These are phyloP conservation scores for Penium margaritaceum DNA, from an alignment of 139 green algal genomes.

Conservation along the genomic window DNA sequence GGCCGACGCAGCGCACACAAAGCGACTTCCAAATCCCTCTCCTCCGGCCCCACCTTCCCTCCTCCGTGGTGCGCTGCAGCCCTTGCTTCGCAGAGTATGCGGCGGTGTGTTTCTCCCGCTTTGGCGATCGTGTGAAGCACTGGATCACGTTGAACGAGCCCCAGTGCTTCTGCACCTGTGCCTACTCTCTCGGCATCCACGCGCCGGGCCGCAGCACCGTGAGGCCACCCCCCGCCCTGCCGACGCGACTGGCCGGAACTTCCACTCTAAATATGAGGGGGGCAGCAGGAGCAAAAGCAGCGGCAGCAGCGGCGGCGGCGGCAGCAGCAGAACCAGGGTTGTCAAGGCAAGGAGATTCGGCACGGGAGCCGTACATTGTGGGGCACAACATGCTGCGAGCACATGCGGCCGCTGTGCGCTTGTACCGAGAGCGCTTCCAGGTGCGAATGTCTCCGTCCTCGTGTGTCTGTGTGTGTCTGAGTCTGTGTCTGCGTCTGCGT, in stretches of 20 bases:
- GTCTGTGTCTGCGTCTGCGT: too few species aligned
- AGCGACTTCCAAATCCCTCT: not conserved
- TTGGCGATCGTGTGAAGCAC: conserved; percentile 27
- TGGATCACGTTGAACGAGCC: conserved; percentile 39
- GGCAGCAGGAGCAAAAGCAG: too few species aligned
- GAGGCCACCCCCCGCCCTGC: not conserved
- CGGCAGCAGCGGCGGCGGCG: too few species aligned
- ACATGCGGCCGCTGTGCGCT: conserved; percentile 45
- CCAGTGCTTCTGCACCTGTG: not conserved
- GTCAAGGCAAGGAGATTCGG: conserved; percentile 1
- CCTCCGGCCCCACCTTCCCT: not conserved
- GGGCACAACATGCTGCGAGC: conserved; percentile 50
- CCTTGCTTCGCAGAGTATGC: conserved; percentile 17
- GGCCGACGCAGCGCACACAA: too few species aligned
- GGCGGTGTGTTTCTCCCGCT: conserved; percentile 5
- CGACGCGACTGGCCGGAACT: too few species aligned
- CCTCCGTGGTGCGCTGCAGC: not conserved
- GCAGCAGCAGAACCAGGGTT: not conserved
- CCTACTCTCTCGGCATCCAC: conserved; percentile 12
- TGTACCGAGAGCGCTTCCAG: conserved; percentile 44
- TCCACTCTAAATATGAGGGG: too few species aligned
- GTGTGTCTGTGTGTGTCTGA: too few species aligned
- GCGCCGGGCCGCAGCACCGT: conserved; percentile 17
- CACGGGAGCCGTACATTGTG: conserved; percentile 44
- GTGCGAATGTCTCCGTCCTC: not conserved